A percentile compares a stretch with the other conserved stretches of the same genome.
phyloP scores from a whole-genome alignment of 768 basidiomycete species.

The Calocybe gangraenosa region DNA sequence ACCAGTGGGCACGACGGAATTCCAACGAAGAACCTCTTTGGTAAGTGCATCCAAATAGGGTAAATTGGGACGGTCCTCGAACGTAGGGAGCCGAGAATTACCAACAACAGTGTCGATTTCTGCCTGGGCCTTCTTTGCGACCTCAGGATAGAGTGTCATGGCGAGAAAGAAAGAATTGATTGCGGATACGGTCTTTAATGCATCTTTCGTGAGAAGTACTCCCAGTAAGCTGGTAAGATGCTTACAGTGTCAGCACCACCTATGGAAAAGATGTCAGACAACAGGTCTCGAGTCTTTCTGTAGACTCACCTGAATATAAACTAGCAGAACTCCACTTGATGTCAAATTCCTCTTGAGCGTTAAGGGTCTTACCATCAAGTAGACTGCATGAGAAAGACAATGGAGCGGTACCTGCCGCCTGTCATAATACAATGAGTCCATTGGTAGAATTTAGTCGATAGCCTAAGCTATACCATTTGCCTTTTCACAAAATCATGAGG shows the following conservation, averaged over 20 bases:
- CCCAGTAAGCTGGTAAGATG: constrained; percentile 3
- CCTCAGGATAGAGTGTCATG: constrained; percentile 53
- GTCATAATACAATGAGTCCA: not conserved
- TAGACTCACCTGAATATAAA: constrained; percentile 41
- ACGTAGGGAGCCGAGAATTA: constrained; percentile 54
- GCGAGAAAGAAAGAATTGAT: constrained; percentile 61
- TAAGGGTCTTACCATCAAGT: constrained; percentile 47
- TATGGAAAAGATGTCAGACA: constrained; percentile 16
- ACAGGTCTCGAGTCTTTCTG: not conserved
- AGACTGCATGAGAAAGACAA: constrained; percentile 56
- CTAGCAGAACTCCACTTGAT: constrained; percentile 67
- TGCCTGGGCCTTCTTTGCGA: constrained; percentile 52
- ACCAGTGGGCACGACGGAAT: constrained; percentile 44
- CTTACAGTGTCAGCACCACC: constrained; percentile 58
- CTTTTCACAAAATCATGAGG: constrained; percentile 42
- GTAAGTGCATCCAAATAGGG: constrained; percentile 59
- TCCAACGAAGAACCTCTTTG: constrained; percentile 56
- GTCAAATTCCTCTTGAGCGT: constrained; percentile 52
- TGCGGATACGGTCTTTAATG: constrained; percentile 53
- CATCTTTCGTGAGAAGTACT: constrained; percentile 7
- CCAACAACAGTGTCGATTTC: constrained; percentile 62
- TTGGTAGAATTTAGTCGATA: constrained; percentile 8
- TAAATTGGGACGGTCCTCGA: constrained; percentile 50
- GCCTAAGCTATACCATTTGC: constrained; percentile 35
- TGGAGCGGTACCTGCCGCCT: constrained; percentile 58